phyloP scores from a whole-genome alignment of 1,284 basidiomycete genomes.

The Jaminaea rosea region DNA sequence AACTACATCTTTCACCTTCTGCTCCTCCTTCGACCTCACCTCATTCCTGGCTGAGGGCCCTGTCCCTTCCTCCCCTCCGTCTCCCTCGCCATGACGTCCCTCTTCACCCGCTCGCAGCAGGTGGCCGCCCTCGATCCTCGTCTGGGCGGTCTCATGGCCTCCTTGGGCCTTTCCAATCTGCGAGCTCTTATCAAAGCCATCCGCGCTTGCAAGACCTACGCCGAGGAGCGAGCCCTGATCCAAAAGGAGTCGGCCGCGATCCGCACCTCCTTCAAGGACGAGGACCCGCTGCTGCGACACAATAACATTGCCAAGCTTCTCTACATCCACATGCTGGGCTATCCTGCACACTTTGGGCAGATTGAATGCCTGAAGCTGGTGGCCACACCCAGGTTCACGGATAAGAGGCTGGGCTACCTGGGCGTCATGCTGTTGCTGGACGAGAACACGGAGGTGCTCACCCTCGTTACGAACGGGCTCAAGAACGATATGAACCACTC shows the following conservation, averaged over 20 bases:
- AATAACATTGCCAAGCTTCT: constrained; percentile 97
- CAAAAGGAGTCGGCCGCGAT: constrained; percentile 98
- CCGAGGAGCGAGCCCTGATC: constrained; percentile 93
- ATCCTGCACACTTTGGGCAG: constrained; percentile 97
- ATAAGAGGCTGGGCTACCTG: constrained; percentile 92
- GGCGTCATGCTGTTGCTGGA: constrained; percentile 97
- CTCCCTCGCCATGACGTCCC: constrained; percentile 34
- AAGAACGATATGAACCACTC: constrained; percentile 99
- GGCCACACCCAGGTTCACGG: constrained; percentile 90
- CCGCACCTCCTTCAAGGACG: constrained; percentile 92
- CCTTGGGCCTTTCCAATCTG: constrained; percentile 46
- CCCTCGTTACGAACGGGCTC: constrained; percentile 91
- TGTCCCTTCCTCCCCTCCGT: not conserved
- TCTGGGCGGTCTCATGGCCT: constrained; percentile 43
- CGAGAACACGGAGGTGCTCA: constrained; percentile 96
- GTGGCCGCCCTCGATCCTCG: constrained; percentile 46
- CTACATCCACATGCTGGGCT: constrained; percentile 99
- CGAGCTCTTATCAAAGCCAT: constrained; percentile 49
- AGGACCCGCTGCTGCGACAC: constrained; percentile 68
- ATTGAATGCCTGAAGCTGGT: constrained; percentile 99
- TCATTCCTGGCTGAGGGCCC: not conserved
- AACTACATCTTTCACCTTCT: not conserved
- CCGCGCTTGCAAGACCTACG: constrained; percentile 69
- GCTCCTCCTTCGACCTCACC: not conserved
- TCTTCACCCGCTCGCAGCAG: constrained; percentile 47